Evolutionary conservation across 2,329 filamentous ascomycete genomes (phyloP), one percentile per base, ranked within the genome.

Genomic region (Onygenales sp.): DNA sequence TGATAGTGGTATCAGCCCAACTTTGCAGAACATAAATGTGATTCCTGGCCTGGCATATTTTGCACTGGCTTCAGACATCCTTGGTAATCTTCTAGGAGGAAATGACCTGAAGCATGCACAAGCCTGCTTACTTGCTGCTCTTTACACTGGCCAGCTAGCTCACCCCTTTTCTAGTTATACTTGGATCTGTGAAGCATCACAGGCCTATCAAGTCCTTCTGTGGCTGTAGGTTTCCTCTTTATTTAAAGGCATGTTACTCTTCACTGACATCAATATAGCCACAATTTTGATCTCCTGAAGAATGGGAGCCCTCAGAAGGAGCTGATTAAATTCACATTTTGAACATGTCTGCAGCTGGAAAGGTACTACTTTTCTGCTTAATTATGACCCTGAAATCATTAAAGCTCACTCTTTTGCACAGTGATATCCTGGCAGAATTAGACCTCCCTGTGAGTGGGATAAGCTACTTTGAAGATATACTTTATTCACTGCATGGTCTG

Each of bases 1-100:
- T 14, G 14, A 14, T 14, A 14, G 14, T 14, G 14, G 14, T 14
- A 14, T 14, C 14, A 14, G 14, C 14, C 14, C 14, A 14, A 14
- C 58, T 2, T 57, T 69, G 51, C 77, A 80, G 60, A 95, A 95
- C 64, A 77, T 93, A 49, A 90, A 97, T 62, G 79, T 87, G 6
- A 87, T 96, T 56, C 92, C 93, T 0, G 93, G 93, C 0, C 74
- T 97, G 54, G 86, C 90, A 33, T 96, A 96, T 66, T 96, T 91
- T 66, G 87, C 87, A 1, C 84, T 87, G 56, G 92, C 90, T 2
- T 86, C 86, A 1, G 86, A 93, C 56, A 95, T 97, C 39, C 74
- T 97, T 13, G 90, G 90, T 4, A 86, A 86, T 54, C 83, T 93
- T 49, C 78, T 84, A 37, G 91, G 87, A 10, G 86, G 86, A 0